Conservation (phyloP, 768 basidiomycete species). For the Pleurotus giganteus region DNA sequence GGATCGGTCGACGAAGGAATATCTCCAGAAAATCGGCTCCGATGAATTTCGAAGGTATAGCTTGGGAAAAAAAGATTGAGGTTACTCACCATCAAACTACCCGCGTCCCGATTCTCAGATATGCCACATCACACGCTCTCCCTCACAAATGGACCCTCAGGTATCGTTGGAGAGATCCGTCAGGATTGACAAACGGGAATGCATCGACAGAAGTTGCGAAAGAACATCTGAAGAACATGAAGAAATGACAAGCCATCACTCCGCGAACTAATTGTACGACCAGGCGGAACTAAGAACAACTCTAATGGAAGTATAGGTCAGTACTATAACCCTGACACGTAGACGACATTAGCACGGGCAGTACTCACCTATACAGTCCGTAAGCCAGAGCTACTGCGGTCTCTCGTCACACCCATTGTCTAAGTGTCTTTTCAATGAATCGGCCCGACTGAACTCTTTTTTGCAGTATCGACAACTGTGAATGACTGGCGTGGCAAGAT, state of each 20-base stretch:
- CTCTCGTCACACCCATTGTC: slow-evolving; percentile 80
- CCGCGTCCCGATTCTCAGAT: not conserved
- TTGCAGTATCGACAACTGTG: slow-evolving; percentile 73
- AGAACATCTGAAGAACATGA: not conserved
- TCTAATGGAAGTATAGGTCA: slow-evolving; percentile 6
- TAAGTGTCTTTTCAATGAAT: slow-evolving; percentile 79
- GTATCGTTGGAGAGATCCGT: not conserved
- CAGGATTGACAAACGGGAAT: not conserved
- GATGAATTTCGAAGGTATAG: slow-evolving; percentile 4
- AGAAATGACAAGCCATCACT: not conserved
- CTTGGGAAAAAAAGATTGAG: slow-evolving; percentile 1
- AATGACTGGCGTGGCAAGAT: slow-evolving; percentile 57
- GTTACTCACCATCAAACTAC: not conserved
- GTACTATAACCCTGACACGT: slow-evolving; percentile 4
- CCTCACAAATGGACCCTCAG: not conserved
- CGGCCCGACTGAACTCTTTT: slow-evolving; percentile 76
- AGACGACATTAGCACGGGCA: not conserved
- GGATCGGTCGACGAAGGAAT: not conserved
- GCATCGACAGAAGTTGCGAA: not conserved
- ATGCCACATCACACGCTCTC: not conserved
- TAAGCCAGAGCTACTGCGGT: slow-evolving; percentile 28
- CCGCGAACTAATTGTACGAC: slow-evolving; percentile 10
- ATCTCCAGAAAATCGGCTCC: slow-evolving; percentile 2
- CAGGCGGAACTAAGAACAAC: slow-evolving; percentile 9
- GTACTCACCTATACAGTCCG: not conserved